A percentile compares a stretch with the other conserved stretches of the same genome.
Conservation (phyloP, 306 rosid species). For the Cajanus cajan region DNA sequence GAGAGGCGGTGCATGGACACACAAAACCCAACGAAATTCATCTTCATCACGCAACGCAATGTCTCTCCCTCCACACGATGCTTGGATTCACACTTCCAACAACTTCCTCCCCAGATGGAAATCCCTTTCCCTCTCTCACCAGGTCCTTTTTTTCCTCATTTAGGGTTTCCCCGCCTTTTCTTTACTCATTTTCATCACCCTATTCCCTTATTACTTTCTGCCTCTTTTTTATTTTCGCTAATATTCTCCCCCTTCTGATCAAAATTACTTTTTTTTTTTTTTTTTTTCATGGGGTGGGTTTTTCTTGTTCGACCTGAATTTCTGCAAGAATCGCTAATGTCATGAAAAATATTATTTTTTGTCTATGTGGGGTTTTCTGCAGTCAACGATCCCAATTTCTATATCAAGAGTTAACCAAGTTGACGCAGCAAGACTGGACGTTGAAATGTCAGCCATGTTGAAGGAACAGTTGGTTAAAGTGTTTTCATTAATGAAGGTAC, state of each 20-base stretch:
- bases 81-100: slow-evolving; percentile 40
- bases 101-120: slow-evolving; percentile 30
- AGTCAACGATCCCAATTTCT: slow-evolving; percentile 72
- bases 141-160: slow-evolving; percentile 5
- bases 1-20: slow-evolving; percentile 28
- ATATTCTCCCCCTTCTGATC: not conserved
- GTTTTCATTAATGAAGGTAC: slow-evolving; percentile 93
- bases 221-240: not conserved
- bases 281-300: not conserved
- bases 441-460: slow-evolving; percentile 99
- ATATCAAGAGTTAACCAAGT: slow-evolving; percentile 96
- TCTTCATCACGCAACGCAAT: not conserved
- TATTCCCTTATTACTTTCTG: not conserved
- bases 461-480: slow-evolving; percentile 96
- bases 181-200: not conserved
- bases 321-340: not conserved
- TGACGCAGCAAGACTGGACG: slow-evolving; percentile 89
- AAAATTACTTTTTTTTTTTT: not conserved
- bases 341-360: not conserved
- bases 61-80: slow-evolving; percentile 25
- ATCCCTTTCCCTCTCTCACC: slow-evolving; percentile 34
- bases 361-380: slow-evolving; percentile 23
- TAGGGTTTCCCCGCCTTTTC: slow-evolving; percentile 17
- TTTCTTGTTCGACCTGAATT: not conserved
- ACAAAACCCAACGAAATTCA: not conserved